Evolutionary conservation across 129 eudicot species (phyloP), one percentile per base, ranked within the genome.

Genomic region (Helianthus annuus): DNA sequence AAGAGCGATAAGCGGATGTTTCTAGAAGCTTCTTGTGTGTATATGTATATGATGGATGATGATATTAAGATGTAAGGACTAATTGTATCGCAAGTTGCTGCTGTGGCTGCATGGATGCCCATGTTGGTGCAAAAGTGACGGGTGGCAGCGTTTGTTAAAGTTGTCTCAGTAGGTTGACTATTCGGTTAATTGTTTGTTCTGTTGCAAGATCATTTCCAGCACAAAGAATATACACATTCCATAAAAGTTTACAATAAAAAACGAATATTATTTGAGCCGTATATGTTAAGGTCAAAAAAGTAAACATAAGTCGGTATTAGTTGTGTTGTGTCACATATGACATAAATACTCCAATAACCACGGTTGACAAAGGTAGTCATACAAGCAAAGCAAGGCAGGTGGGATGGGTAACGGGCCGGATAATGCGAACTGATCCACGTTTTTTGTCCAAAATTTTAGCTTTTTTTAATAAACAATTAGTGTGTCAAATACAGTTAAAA

Each of bases 91-190:
- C 87, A 12, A 85, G 89, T 74, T 94, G 98, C 76, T 93, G 96
- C 73, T 93, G 98, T 14, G 98, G 98, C 80, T 89, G 98, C 87
- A 93, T 84, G 64, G 92, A 87, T 58, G 96, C 82, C 92, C 90
- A 87, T 48, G 90, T 88, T 34, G 92, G 86, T 72, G 97, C 92
- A 76, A 91, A 79, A 5, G 87, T 82, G 17, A 88, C 83, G 48
- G 96, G 86, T 29, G 98, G 98, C 48, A 93, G 85, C 8, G 98
- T 93, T 66, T 89, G 95, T 64, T 93, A 96, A 64, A 93, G 95
- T 71, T 87, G 98, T 83, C 90, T 93, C 78, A 93, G 82, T 44
- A 93, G 79, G 76, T 74, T 93, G 42, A 93, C 72, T 90, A 93
- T 93, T 16, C 98, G 82, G 80, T 86, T 82, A 2, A 88, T 80